Conservation (phyloP, 2,329 filamentous ascomycete genomes). For the Ascochyta clinopodiicola region DNA sequence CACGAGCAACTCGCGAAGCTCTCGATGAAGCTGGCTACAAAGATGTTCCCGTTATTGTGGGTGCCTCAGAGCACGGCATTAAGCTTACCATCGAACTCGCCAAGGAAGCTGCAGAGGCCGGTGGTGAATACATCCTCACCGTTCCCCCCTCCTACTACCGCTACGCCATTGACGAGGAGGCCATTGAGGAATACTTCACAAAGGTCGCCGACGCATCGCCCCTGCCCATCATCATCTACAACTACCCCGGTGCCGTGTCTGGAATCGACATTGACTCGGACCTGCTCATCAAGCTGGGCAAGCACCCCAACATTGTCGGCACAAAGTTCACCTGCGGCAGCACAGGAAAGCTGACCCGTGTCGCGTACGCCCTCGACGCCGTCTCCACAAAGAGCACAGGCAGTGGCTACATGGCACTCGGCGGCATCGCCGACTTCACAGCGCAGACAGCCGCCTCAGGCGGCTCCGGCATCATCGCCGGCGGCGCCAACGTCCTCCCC, state of each 20-base stretch:
- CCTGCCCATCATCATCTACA: slow-evolving; percentile 84
- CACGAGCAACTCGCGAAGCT: slow-evolving; percentile 78
- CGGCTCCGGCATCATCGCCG: slow-evolving; percentile 84
- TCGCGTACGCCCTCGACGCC: slow-evolving; percentile 74
- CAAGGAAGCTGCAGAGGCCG: slow-evolving; percentile 69
- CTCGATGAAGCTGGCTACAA: slow-evolving; percentile 80
- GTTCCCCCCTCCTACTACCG: slow-evolving; percentile 87
- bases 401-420: slow-evolving; percentile 78
- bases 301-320: slow-evolving; percentile 83
- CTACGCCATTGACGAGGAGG: slow-evolving; percentile 74
- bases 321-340: slow-evolving; percentile 94
- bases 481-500: slow-evolving; percentile 84
- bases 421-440: slow-evolving; percentile 87
- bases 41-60: slow-evolving; percentile 80
- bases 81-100: slow-evolving; percentile 79
- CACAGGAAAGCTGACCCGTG: slow-evolving; percentile 85
- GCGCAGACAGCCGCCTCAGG: slow-evolving; percentile 80
- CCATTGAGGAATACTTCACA: slow-evolving; percentile 75
- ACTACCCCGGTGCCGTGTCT: slow-evolving; percentile 86
- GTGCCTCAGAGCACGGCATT: slow-evolving; percentile 81
- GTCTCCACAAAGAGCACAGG: slow-evolving; percentile 64
- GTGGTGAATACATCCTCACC: slow-evolving; percentile 80
- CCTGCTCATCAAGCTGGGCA: slow-evolving; percentile 77
- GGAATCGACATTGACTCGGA: slow-evolving; percentile 92
- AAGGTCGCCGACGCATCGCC: slow-evolving; percentile 77